A percentile compares a stretch with the other conserved stretches of the same genome.
These are phyloP conservation scores for Camillea tinctor DNA, from an alignment of 2,329 filamentous ascomycete species.

Conservation along the genomic window DNA sequence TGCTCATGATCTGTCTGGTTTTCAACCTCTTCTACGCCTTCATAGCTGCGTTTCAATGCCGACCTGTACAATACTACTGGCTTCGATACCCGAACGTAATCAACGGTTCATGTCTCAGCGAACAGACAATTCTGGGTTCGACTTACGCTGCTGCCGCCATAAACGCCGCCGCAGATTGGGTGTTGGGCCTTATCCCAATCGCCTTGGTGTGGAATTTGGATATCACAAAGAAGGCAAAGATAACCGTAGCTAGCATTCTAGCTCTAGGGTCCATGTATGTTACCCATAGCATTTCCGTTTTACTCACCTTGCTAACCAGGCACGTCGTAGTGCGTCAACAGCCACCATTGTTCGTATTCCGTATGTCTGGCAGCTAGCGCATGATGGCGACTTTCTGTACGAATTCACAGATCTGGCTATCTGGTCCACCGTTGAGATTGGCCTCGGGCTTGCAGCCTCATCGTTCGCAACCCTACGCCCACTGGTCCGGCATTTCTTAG, in stretches of 20 bases:
- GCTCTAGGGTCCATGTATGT: constrained; percentile 40
- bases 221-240: constrained; percentile 35
- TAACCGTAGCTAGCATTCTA: constrained; percentile 32
- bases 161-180: constrained; percentile 36
- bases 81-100: constrained; percentile 29
- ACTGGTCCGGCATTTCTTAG: constrained; percentile 28
- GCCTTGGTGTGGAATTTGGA: constrained; percentile 37
- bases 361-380: constrained; percentile 38
- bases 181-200: constrained; percentile 36
- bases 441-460: constrained; percentile 39
- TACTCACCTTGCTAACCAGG: not conserved
- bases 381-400: constrained; percentile 39
- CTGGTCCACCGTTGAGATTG: constrained; percentile 44
- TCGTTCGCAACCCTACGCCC: constrained; percentile 39
- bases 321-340: constrained; percentile 34
- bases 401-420: constrained; percentile 42
- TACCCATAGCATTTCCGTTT: not conserved
- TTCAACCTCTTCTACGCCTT: constrained; percentile 38
- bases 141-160: constrained; percentile 38
- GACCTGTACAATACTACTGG: constrained; percentile 40
- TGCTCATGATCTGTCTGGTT: constrained; percentile 31
- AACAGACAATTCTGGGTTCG: constrained; percentile 28
- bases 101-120: constrained; percentile 33
- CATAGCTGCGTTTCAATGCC: constrained; percentile 39
- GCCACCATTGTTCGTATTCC: constrained; percentile 44